Conservation (phyloP, 495 filamentous ascomycete genomes). For the Penicillium cataractarum region DNA sequence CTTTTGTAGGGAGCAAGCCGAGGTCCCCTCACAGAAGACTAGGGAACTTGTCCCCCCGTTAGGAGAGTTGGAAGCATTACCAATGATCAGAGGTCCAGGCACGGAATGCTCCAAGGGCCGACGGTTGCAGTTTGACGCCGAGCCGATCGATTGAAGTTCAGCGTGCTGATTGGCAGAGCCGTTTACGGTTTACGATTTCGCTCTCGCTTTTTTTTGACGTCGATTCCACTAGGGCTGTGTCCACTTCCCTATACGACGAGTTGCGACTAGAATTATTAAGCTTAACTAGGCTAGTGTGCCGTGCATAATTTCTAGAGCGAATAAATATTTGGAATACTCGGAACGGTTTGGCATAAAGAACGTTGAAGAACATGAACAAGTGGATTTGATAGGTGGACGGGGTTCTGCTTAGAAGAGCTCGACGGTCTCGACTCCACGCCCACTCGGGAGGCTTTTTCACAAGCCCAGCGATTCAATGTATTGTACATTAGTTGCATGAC, state of each 20-base stretch:
- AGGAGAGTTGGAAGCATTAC: slow-evolving; percentile 10
- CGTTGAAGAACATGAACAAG: too few species aligned
- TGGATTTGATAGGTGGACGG: slow-evolving; percentile 5
- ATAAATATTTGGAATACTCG: slow-evolving; percentile 8
- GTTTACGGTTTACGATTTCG: background rate
- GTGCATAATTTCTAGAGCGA: slow-evolving; percentile 7
- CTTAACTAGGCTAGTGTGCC: slow-evolving; percentile 14
- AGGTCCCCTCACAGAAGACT: slow-evolving; percentile 6
- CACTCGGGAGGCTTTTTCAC: background rate
- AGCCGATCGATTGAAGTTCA: background rate
- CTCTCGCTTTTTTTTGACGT: background rate
- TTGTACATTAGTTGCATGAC: background rate
- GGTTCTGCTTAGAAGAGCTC: slow-evolving; percentile 16
- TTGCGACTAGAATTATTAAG: slow-evolving; percentile 10
- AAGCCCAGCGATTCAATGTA: too few species aligned
- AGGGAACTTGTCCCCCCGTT: background rate
- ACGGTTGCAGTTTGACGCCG: slow-evolving; percentile 7
- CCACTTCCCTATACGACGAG: background rate
- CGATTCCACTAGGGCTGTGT: background rate
- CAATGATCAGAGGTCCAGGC: slow-evolving; percentile 21
- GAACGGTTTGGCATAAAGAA: slow-evolving; percentile 8
- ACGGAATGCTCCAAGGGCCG: slow-evolving; percentile 15
- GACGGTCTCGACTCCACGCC: slow-evolving; percentile 15
- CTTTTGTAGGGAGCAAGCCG: slow-evolving; percentile 21
- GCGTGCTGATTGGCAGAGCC: slow-evolving; percentile 1